Base-by-base conservation (phyloP, 2,329 filamentous ascomycete species). In the Zymoseptoria crescenta region DNA sequence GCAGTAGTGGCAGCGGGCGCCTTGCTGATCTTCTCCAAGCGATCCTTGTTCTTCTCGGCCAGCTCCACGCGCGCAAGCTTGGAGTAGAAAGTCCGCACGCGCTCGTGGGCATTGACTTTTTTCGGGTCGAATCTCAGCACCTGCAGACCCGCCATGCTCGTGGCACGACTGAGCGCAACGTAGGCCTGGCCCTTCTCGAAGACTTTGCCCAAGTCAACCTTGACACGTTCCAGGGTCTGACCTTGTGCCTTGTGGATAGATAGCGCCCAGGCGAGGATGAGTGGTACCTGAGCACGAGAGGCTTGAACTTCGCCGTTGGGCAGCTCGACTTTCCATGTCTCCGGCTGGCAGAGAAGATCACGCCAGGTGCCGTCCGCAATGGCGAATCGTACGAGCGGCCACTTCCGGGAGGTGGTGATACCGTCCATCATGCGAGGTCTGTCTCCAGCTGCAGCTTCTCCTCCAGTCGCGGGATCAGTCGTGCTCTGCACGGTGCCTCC, bases 141-240 rank as follows among this genome's bases (percentile, higher is more conserved):
- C 70, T 96, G 91, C 20, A 99, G 77, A 0, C 94, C 94, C 19
- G 85, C 82, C 76, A 96, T 91, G 59, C 82, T 89, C 1, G 91
- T 96, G 13, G 94, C 94, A 74, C 94, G 89, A 78, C 90, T 96
- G 13, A 99, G 83, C 55, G 94, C 94, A 55, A 99, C 94, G 70
- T 99, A 99, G 5, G 94, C 94, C 74, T 99, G 94, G 0, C 94
- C 94, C 74, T 96, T 96, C 73, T 99, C 94, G 68, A 99, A 99
- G 1, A 96, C 89, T 62, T 85, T 88, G 29, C 91, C 89, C 0
- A 99, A 80, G 71, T 99, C 91, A 27, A 99, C 94, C 70, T 96
- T 96, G 60, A 99, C 94, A 55, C 93, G 83, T 70, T 96, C 91
- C 27, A 96, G 78, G 1, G 93, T 97, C 73, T 97, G 93, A 1